Conservation (phyloP, 202 grass and related monocot genomes). For the Sporobolus alterniflorus region DNA sequence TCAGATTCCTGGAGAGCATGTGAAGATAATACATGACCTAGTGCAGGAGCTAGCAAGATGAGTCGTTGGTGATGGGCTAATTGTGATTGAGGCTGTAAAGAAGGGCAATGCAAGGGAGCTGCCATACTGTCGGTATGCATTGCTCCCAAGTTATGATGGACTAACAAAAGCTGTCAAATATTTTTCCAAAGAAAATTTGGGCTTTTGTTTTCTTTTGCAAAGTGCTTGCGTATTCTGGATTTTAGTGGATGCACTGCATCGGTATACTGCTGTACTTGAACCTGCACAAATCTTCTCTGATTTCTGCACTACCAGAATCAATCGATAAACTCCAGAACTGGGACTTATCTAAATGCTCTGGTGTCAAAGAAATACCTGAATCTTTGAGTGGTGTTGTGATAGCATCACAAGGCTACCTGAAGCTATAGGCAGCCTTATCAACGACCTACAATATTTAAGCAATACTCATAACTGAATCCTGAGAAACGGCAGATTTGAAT, state of each 20-base stretch:
- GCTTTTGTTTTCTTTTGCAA: too few relatives aligned
- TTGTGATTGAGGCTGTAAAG: neutral
- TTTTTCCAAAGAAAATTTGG: neutral
- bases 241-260: neutral
- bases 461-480: too few relatives aligned
- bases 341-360: neutral
- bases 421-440: neutral
- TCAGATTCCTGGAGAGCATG: neutral
- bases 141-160: neutral
- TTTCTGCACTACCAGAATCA: neutral
- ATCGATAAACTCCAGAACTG: neutral
- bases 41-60: neutral
- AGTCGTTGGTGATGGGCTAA: neutral
- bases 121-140: neutral
- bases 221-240: neutral
- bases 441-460: neutral
- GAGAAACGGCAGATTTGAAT: too few relatives aligned
- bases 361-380: neutral
- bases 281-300: neutral
- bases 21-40: neutral
- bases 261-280: neutral
- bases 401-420: neutral
- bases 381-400: neutral
- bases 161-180: neutral
- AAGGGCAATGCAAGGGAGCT: neutral